phyloP scores from a whole-genome alignment of 1,284 basidiomycete species.

The Pseudozyma thailandica region DNA sequence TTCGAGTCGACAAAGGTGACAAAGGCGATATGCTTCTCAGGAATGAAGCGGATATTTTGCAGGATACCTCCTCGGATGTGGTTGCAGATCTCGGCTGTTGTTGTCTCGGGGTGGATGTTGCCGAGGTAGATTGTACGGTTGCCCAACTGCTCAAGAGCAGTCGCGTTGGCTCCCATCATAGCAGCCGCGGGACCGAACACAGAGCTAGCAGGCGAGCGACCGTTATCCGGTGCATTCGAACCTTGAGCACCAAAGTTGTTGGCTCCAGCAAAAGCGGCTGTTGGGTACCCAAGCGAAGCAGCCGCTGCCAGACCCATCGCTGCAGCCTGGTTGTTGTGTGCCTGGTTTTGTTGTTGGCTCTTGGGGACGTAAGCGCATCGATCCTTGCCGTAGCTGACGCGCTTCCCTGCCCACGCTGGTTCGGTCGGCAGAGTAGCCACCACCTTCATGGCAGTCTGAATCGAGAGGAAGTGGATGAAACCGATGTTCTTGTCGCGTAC shows the following conservation, averaged over 20 bases:
- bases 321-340: slow-evolving; percentile 67
- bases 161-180: slow-evolving; percentile 48
- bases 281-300: slow-evolving; percentile 65
- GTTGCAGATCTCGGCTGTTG: slow-evolving; percentile 67
- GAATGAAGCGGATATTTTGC: slow-evolving; percentile 65
- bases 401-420: slow-evolving; percentile 61
- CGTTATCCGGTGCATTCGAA: slow-evolving; percentile 18
- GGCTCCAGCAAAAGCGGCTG: slow-evolving; percentile 46
- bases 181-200: slow-evolving; percentile 52
- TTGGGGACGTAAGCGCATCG: slow-evolving; percentile 67
- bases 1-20: slow-evolving; percentile 67
- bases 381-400: slow-evolving; percentile 67
- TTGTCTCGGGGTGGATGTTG: slow-evolving; percentile 67
- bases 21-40: slow-evolving; percentile 67
- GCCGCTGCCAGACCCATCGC: slow-evolving; percentile 67
- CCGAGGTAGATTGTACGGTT: slow-evolving; percentile 67
- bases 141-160: slow-evolving; percentile 61
- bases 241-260: slow-evolving; percentile 6
- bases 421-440: slow-evolving; percentile 62
- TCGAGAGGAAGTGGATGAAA: slow-evolving; percentile 66
- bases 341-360: slow-evolving; percentile 67
- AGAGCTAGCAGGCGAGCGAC: slow-evolving; percentile 41
- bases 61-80: slow-evolving; percentile 67
- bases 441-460: slow-evolving; percentile 66
- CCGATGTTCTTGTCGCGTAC: slow-evolving; percentile 67